Evolutionary conservation across 2,329 filamentous ascomycete genomes (phyloP).

Genomic region (Microsporum ferrugineum): DNA sequence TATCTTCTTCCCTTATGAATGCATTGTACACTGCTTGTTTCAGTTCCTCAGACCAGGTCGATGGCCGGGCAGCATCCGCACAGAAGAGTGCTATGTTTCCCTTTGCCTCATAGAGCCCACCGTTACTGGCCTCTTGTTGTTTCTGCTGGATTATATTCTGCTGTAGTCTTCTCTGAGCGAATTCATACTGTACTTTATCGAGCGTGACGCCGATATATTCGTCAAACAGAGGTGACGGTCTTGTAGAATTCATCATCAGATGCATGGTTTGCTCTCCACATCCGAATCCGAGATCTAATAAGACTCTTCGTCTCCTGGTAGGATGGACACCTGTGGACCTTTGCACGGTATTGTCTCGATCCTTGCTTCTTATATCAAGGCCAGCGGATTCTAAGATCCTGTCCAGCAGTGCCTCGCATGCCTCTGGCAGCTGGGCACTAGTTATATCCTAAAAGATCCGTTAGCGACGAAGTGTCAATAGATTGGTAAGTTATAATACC

Average conservation of each 20-base stretch:
- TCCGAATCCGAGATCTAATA: conserved; percentile 47
- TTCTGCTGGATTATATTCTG: not conserved
- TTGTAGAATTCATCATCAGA: conserved; percentile 23
- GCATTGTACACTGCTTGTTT: not conserved
- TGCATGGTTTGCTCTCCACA: conserved; percentile 48
- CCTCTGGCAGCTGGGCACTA: conserved; percentile 30
- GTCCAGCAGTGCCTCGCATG: conserved; percentile 40
- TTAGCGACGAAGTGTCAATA: not conserved
- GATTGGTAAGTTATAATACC: conserved; percentile 18
- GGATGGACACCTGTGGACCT: not conserved
- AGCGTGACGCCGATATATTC: conserved; percentile 45
- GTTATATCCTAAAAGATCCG: not conserved
- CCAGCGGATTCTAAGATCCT: conserved; percentile 38
- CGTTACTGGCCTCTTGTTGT: not conserved
- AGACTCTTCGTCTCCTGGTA: conserved; percentile 8
- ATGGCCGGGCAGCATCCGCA: conserved; percentile 41
- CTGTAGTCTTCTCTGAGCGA: conserved; percentile 18
- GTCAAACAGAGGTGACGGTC: not conserved
- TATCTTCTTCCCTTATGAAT: not conserved
- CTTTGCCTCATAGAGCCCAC: not conserved
- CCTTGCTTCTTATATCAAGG: conserved; percentile 21
- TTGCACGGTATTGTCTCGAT: not conserved
- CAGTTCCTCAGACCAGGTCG: conserved; percentile 14
- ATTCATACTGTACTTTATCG: conserved; percentile 35
- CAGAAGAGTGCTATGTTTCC: conserved; percentile 31